These are phyloP conservation scores for Monilinia polystroma DNA, from an alignment of 2,329 filamentous ascomycete species.

Conservation along the genomic window DNA sequence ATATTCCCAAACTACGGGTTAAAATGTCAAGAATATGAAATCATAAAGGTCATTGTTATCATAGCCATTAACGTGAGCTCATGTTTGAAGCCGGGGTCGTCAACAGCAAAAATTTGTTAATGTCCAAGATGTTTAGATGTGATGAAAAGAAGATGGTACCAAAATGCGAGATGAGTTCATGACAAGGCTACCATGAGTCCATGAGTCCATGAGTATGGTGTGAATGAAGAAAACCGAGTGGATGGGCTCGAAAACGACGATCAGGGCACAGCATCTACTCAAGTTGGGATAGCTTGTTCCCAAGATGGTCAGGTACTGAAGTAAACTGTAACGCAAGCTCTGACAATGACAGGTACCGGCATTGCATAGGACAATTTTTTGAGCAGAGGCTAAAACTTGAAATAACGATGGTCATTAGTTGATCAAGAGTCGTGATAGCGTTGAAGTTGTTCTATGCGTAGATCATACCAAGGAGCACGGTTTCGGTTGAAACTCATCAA, in stretches of 20 bases:
- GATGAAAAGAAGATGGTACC: slow-evolving; percentile 5
- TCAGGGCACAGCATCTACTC: slow-evolving; percentile 23
- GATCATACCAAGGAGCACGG: slow-evolving; percentile 4
- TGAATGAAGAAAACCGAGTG: background rate
- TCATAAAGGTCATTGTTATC: slow-evolving; percentile 33
- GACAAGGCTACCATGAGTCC: slow-evolving; percentile 6
- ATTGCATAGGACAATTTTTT: background rate
- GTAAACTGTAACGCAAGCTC: slow-evolving; percentile 23
- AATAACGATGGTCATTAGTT: background rate
- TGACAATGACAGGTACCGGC: slow-evolving; percentile 18
- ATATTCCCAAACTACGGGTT: slow-evolving; percentile 40
- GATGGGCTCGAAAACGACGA: slow-evolving; percentile 24
- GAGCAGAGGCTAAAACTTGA: background rate
- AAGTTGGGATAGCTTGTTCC: slow-evolving; percentile 19
- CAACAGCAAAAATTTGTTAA: slow-evolving; percentile 28
- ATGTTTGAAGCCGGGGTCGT: slow-evolving; percentile 31
- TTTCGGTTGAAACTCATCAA: slow-evolving; percentile 24
- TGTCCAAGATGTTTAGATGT: slow-evolving; percentile 25
- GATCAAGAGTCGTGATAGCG: background rate
- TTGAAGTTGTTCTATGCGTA: slow-evolving; percentile 8
- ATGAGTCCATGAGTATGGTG: slow-evolving; percentile 17
- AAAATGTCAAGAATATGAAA: slow-evolving; percentile 32
- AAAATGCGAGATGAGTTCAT: slow-evolving; percentile 8
- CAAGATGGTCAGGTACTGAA: background rate
- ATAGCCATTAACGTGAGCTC: slow-evolving; percentile 31